A percentile compares a stretch with the other conserved stretches of the same genome.
These are phyloP conservation scores for Ophiostoma triangulosporum DNA, from an alignment of 2,329 filamentous ascomycete genomes.

Conservation along the genomic window DNA sequence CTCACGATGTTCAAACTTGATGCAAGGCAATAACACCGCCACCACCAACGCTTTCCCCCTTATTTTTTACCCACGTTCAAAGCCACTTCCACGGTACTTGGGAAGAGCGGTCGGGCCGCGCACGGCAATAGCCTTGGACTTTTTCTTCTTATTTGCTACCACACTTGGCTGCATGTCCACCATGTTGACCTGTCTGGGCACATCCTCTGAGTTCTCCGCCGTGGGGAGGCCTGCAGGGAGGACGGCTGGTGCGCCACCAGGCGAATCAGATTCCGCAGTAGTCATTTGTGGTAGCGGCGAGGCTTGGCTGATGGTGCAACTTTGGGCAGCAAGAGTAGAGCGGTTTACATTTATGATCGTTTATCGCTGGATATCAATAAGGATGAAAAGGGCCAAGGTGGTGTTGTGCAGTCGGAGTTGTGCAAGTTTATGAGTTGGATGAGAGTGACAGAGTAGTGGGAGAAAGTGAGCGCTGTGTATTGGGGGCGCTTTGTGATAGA, in stretches of 20 bases:
- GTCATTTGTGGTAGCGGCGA: too few species aligned
- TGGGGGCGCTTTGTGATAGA: background rate
- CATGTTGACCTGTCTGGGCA: background rate
- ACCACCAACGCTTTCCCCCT: background rate
- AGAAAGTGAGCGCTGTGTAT: background rate
- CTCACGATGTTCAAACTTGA: background rate
- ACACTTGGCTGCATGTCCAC: conserved; percentile 3
- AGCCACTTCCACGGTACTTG: conserved; percentile 45
- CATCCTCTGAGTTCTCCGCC: too few species aligned
- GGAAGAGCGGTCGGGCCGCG: conserved; percentile 29
- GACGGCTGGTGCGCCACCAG: background rate
- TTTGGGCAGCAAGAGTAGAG: too few species aligned
- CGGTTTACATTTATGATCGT: too few species aligned
- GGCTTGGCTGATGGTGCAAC: too few species aligned
- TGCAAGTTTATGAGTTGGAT: too few species aligned
- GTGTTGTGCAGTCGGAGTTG: too few species aligned
- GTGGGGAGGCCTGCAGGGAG: background rate
- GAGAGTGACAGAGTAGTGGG: background rate
- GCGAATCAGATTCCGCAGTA: background rate
- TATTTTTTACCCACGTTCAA: conserved; percentile 38
- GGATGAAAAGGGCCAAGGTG: too few species aligned
- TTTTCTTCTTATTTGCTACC: conserved; percentile 24
- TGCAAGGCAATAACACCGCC: background rate
- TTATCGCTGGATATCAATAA: too few species aligned
- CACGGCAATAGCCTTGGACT: conserved; percentile 22